Conservation (phyloP, 768 basidiomycete genomes). For the Rhizopogon vulgaris region DNA sequence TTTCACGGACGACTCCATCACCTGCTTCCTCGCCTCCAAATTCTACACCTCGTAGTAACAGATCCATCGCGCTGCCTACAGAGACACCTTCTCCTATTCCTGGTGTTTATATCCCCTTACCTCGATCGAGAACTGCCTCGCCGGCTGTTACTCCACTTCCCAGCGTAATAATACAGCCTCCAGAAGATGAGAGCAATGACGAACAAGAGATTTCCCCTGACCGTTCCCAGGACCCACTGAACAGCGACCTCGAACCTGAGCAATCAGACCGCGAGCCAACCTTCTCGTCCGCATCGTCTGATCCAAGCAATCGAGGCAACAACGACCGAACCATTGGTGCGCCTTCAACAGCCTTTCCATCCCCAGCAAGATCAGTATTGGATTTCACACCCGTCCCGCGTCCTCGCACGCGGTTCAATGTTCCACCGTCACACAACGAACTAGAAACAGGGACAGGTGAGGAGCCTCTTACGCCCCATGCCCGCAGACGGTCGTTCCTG, state of each 20-base stretch:
- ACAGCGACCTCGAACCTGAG: slow-evolving; percentile 18
- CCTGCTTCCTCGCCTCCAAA: slow-evolving; percentile 54
- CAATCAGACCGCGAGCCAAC: slow-evolving; percentile 47
- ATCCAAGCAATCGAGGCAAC: slow-evolving; percentile 25
- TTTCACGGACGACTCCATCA: slow-evolving; percentile 57
- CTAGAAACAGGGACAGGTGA: slow-evolving; percentile 25
- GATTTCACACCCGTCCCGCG: slow-evolving; percentile 64
- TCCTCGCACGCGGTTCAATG: slow-evolving; percentile 55
- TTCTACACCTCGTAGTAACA: slow-evolving; percentile 57
- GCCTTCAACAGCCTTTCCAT: slow-evolving; percentile 41
- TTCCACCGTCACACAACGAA: slow-evolving; percentile 39
- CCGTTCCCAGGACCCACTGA: slow-evolving; percentile 5
- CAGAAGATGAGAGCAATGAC: slow-evolving; percentile 11
- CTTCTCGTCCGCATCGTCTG: slow-evolving; percentile 62
- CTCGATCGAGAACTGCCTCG: slow-evolving; percentile 44
- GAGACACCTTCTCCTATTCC: slow-evolving; percentile 43
- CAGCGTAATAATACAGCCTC: slow-evolving; percentile 17
- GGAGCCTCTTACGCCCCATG: slow-evolving; percentile 57
- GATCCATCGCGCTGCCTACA: slow-evolving; percentile 34
- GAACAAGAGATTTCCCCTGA: slow-evolving; percentile 3
- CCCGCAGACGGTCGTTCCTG: slow-evolving; percentile 75
- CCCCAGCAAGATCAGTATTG: slow-evolving; percentile 44
- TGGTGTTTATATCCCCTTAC: slow-evolving; percentile 44
- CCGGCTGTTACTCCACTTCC: slow-evolving; percentile 33
- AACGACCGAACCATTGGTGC: slow-evolving; percentile 19